Conservation (phyloP, 1,284 basidiomycete species). For the Stygiomarasmius scandens region DNA sequence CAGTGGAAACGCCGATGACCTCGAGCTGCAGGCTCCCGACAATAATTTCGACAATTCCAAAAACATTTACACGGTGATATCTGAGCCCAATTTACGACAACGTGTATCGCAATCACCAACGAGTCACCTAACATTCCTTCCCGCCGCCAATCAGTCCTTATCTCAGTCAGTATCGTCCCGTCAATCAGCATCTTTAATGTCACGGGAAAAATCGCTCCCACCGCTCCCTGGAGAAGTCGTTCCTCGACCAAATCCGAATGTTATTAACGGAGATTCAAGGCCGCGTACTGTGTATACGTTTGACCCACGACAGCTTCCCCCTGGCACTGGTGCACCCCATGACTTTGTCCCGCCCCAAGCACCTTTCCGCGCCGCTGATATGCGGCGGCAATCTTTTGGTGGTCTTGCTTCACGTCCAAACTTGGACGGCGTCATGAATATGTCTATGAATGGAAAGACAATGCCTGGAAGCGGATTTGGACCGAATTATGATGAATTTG, state of each 20-base stretch:
- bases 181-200: slow-evolving; percentile 30
- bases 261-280: slow-evolving; percentile 35
- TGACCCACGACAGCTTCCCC: slow-evolving; percentile 51
- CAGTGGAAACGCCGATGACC: slow-evolving; percentile 42
- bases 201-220: slow-evolving; percentile 74
- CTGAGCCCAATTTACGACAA: slow-evolving; percentile 62
- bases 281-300: slow-evolving; percentile 70
- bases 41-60: slow-evolving; percentile 37
- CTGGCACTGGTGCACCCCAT: slow-evolving; percentile 41
- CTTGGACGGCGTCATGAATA: slow-evolving; percentile 28
- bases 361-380: slow-evolving; percentile 60
- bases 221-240: slow-evolving; percentile 67
- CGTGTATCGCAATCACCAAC: slow-evolving; percentile 38
- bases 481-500: slow-evolving; percentile 64
- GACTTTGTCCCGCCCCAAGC: slow-evolving; percentile 64
- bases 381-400: slow-evolving; percentile 73
- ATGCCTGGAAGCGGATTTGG: slow-evolving; percentile 32
- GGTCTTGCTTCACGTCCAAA: slow-evolving; percentile 62
- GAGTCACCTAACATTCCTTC: slow-evolving; percentile 27
- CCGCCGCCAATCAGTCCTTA: slow-evolving; percentile 31
- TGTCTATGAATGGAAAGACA: slow-evolving; percentile 12
- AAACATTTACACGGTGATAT: slow-evolving; percentile 52
- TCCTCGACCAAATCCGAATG: slow-evolving; percentile 22
- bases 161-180: slow-evolving; percentile 26
- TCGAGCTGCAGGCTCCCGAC: slow-evolving; percentile 24